phyloP scores from a whole-genome alignment of 1,284 basidiomycete species.

The Gomphus sp. region DNA sequence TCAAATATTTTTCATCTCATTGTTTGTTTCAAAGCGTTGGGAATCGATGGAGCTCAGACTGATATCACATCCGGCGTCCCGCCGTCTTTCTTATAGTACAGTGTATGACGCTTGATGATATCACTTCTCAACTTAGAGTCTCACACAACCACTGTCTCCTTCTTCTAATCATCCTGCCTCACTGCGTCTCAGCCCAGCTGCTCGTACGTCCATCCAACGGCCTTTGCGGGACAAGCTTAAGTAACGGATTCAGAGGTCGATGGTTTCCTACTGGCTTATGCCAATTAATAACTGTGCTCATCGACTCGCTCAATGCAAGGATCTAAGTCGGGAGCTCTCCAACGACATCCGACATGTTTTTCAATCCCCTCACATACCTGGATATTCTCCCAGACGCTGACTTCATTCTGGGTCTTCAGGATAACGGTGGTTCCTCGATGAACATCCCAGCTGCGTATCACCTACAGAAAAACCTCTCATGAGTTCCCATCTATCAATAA shows the following conservation, averaged over 20 bases:
- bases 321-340: constrained; percentile 5
- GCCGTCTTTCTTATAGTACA: too few species aligned
- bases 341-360: not conserved
- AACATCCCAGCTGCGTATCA: constrained; percentile 23
- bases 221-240: constrained; percentile 2
- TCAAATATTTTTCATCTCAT: too few species aligned
- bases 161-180: not conserved
- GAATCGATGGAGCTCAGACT: too few species aligned
- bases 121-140: not conserved
- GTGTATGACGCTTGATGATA: not conserved
- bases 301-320: constrained; percentile 12
- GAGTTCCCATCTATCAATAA: not conserved
- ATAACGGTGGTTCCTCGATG: constrained; percentile 14
- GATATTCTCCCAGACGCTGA: constrained; percentile 26
- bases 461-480: constrained; percentile 21
- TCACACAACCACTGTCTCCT: not conserved
- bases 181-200: constrained; percentile 15
- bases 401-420: constrained; percentile 23
- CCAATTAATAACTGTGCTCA: constrained; percentile 12
- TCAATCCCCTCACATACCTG: constrained; percentile 1
- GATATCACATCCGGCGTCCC: too few species aligned
- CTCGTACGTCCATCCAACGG: constrained; percentile 17
- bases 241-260: constrained; percentile 9
- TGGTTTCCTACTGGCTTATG: constrained; percentile 16
- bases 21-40: too few species aligned